phyloP scores from a whole-genome alignment of 371 early-diverging fungal genomes.

The Mucor velutinosus region DNA sequence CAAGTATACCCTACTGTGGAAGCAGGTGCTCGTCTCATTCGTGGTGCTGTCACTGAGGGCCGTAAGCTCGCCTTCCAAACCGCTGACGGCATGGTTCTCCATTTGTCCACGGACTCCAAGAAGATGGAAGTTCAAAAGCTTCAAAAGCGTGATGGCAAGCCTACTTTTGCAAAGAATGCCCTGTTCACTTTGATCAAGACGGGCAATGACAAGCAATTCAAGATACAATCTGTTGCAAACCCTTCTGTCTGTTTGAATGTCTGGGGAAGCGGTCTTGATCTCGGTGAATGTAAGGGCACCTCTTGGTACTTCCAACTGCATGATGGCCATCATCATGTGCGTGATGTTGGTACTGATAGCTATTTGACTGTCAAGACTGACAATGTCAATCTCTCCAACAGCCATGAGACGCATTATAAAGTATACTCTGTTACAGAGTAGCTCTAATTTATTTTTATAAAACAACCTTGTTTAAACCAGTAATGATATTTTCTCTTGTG shows the following conservation, averaged over 20 bases:
- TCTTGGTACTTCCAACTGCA: constrained; percentile 17
- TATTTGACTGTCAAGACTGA: constrained; percentile 7
- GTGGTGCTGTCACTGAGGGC: constrained; percentile 24
- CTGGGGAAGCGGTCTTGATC: constrained; percentile 6
- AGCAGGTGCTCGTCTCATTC: constrained; percentile 20
- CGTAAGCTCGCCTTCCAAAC: constrained; percentile 18
- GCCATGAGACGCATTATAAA: neutral
- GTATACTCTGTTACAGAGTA: constrained; percentile 13
- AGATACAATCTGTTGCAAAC: constrained; percentile 17
- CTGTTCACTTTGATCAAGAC: constrained; percentile 11
- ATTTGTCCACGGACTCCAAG: neutral
- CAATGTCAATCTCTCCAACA: neutral
- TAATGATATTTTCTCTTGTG: constrained; percentile 34
- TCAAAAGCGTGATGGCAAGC: neutral
- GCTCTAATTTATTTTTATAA: neutral
- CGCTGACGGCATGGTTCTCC: neutral
- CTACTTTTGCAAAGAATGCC: neutral
- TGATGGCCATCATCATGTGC: constrained; percentile 12
- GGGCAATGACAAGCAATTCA: constrained; percentile 12
- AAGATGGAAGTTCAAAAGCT: neutral
- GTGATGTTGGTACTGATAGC: constrained; percentile 12
- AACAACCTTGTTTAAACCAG: constrained; percentile 46
- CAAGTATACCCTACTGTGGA: constrained; percentile 26
- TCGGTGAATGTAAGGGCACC: constrained; percentile 25
- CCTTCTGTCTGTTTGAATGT: constrained; percentile 16